Evolutionary conservation across 2,329 filamentous ascomycete species (phyloP), one percentile per base, ranked within the genome.

Genomic region (Diaporthe eres): DNA sequence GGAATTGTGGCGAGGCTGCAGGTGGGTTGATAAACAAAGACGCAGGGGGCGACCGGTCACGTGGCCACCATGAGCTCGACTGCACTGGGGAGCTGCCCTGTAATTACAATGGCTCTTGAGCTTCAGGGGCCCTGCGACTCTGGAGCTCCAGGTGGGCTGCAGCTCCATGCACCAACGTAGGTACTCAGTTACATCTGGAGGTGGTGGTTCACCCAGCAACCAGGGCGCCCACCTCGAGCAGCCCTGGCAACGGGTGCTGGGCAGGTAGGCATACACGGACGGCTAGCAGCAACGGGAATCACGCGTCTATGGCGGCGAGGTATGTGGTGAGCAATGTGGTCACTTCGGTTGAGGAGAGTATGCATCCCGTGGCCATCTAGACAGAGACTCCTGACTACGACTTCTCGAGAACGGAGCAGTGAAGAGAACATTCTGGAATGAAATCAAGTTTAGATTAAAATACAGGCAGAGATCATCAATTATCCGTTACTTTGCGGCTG

Each of bases 201-300:
- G 47, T 53, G 63, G 12, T 51, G 63, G 61, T 31, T 53, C 44
- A 68, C 63, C 63, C 63, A 68, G 63, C 63, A 68, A 68, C 63
- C 19, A 51, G 19, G 22, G 22, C 34, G 22, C 12, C 22, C 31
- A 39, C 31, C 47, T 19, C 12, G 31, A 28, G 44, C 44, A 51
- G 31, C 12, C 4, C 13, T 25, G 15, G 63, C 31, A 39, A 68
- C 47, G 22, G 31, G 6, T 25, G 28, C 22, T 15, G 19, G 22
- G 28, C 31, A 37, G 25, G 13, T 25, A 37, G 6, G 31, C 10
- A 37, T 5, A 25, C 31, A 51, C 3, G n/a, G n/a, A 47, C 17
- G 39, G 31, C 2, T 49, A 25, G 47, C n/a, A 39, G 28, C 22
- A 34, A 53, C 22, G 13, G 22, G 19, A 19, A 17, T 6, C 4